Percentiles rank a stretch among this genome's conserved stretches.
These are phyloP conservation scores for Suillus discolor DNA, from an alignment of 768 basidiomycete genomes.

Conservation along the genomic window DNA sequence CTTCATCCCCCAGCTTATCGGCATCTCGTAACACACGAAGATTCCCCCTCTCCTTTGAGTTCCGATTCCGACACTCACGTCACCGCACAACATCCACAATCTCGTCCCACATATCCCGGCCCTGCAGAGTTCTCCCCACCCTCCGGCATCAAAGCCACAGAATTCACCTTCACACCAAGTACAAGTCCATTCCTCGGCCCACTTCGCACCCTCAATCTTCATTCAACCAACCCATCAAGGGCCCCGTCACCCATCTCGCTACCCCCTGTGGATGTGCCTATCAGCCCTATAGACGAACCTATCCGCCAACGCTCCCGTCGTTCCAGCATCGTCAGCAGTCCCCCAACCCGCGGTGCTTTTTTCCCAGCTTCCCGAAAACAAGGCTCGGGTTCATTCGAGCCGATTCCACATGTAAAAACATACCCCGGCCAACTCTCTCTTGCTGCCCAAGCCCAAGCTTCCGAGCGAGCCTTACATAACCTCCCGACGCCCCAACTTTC, in stretches of 20 bases:
- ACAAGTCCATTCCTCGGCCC: constrained; percentile 83
- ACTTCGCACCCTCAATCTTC: constrained; percentile 72
- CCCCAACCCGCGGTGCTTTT: constrained; percentile 35
- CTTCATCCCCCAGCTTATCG: constrained; percentile 37
- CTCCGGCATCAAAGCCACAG: constrained; percentile 29
- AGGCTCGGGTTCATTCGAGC: constrained; percentile 31
- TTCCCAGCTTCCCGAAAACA: constrained; percentile 28
- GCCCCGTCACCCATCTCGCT: constrained; percentile 73
- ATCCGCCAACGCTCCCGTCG: constrained; percentile 29
- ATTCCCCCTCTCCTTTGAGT: constrained; percentile 70
- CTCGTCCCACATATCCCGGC: constrained; percentile 28
- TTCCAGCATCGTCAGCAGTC: constrained; percentile 40
- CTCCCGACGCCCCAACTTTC: constrained; percentile 64
- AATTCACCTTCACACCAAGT: constrained; percentile 61
- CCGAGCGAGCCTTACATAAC: constrained; percentile 28
- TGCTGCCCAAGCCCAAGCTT: constrained; percentile 25
- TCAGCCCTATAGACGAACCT: constrained; percentile 38
- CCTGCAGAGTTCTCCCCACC: constrained; percentile 23
- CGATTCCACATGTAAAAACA: constrained; percentile 34
- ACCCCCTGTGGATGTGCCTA: constrained; percentile 47
- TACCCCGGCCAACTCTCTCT: constrained; percentile 35
- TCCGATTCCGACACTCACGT: constrained; percentile 58
- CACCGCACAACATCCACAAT: constrained; percentile 31
- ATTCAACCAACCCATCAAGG: constrained; percentile 67
- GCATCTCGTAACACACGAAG: constrained; percentile 48